phyloP scores from a whole-genome alignment of 768 basidiomycete species.

The Hygrocybe punicea region DNA sequence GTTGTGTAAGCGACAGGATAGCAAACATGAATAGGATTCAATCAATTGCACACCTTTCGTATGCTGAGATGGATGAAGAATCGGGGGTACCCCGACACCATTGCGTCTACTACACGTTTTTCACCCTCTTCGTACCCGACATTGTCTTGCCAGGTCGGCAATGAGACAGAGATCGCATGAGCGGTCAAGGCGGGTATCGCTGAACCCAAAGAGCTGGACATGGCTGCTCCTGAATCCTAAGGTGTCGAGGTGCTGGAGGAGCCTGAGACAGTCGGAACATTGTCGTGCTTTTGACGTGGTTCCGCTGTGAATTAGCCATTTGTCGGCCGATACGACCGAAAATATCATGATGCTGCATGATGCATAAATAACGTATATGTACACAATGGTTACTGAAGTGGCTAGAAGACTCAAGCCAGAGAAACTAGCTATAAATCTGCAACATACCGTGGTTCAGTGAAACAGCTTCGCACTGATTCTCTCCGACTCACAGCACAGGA shows the following conservation, averaged over 20 bases:
- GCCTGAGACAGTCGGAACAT: too few species aligned
- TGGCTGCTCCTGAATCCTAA: neutral
- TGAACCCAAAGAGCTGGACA: slow-evolving; percentile 37
- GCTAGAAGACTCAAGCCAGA: too few species aligned
- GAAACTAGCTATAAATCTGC: too few species aligned
- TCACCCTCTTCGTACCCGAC: slow-evolving; percentile 91
- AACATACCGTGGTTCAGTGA: too few species aligned
- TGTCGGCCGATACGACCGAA: too few species aligned
- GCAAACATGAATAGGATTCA: neutral
- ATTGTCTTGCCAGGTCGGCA: slow-evolving; percentile 90
- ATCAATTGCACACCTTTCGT: slow-evolving; percentile 57
- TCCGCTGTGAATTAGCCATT: too few species aligned
- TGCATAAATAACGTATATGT: too few species aligned
- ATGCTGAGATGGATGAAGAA: slow-evolving; percentile 91
- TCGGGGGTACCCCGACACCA: slow-evolving; percentile 90
- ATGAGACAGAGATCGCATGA: slow-evolving; percentile 92
- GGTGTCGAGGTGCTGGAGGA: neutral
- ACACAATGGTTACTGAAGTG: too few species aligned
- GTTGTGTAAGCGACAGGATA: neutral
- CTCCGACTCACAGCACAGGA: neutral
- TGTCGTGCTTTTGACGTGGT: too few species aligned
- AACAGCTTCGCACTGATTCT: neutral
- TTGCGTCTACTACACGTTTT: slow-evolving; percentile 67
- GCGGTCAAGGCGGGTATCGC: slow-evolving; percentile 66
- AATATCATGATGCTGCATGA: too few species aligned